Evolutionary conservation across 768 basidiomycete genomes (phyloP).

Genomic region (Lyophyllum semitale): DNA sequence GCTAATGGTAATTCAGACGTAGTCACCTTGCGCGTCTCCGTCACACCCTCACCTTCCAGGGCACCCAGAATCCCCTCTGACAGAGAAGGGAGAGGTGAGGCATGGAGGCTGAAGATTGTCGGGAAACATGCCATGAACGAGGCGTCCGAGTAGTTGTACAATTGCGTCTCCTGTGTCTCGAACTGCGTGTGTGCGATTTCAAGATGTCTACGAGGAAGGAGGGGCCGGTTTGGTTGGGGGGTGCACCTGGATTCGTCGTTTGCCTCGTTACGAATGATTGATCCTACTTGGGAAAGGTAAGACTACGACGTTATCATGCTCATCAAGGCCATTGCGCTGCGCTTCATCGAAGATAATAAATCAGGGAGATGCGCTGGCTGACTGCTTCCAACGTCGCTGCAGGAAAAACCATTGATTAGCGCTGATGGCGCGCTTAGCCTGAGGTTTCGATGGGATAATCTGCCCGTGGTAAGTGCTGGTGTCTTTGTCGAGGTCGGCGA

Average conservation of each 20-base stretch:
- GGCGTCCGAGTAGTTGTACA: constrained; percentile 60
- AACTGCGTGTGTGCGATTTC: constrained; percentile 17
- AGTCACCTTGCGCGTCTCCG: too few species aligned
- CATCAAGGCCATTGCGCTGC: constrained; percentile 19
- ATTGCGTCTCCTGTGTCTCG: constrained; percentile 43
- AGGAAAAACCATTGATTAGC: constrained; percentile 40
- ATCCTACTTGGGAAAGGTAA: background rate
- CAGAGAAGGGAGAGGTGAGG: constrained; percentile 53
- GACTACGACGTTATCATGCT: constrained; percentile 11
- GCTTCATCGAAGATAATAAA: constrained; percentile 50
- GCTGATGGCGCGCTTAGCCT: background rate
- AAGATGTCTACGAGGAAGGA: constrained; percentile 31
- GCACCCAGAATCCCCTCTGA: constrained; percentile 30
- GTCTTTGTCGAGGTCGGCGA: constrained; percentile 35
- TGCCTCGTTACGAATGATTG: constrained; percentile 33
- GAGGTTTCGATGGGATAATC: constrained; percentile 34
- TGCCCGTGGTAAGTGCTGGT: constrained; percentile 45
- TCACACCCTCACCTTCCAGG: constrained; percentile 56
- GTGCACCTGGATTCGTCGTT: constrained; percentile 25
- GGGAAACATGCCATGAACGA: constrained; percentile 80
- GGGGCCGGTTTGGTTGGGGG: constrained; percentile 6
- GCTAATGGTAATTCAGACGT: too few species aligned
- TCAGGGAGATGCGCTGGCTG: constrained; percentile 64
- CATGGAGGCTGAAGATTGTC: constrained; percentile 68
- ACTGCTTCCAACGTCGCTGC: constrained; percentile 64